Evolutionary conservation across 2,329 filamentous ascomycete species (phyloP).

Genomic region (Xylariaceae sp.): DNA sequence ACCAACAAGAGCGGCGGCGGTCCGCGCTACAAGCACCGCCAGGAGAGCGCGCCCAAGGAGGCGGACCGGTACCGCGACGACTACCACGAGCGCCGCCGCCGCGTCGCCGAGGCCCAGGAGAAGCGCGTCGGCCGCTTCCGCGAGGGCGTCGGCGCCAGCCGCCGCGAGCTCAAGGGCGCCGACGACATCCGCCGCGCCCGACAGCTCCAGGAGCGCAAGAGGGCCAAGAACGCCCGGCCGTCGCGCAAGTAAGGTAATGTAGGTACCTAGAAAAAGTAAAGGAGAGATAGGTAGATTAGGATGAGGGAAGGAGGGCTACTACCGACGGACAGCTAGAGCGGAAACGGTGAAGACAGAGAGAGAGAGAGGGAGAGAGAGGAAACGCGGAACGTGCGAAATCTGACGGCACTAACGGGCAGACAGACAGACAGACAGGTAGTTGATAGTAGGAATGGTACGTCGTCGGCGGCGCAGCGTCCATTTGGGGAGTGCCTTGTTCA

Average conservation of each 20-base stretch:
- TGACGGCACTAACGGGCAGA: too few relatives aligned
- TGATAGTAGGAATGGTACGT: too few relatives aligned
- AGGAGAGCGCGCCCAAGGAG: slow-evolving; percentile 81
- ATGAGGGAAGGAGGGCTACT: too few relatives aligned
- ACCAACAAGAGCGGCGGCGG: slow-evolving; percentile 24
- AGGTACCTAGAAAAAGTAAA: too few relatives aligned
- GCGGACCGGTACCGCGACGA: slow-evolving; percentile 90
- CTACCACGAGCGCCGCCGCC: slow-evolving; percentile 84
- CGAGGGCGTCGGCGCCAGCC: slow-evolving; percentile 56
- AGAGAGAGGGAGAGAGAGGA: too few relatives aligned
- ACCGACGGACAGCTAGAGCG: too few relatives aligned
- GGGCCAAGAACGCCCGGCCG: slow-evolving; percentile 83
- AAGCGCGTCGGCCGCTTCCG: slow-evolving; percentile 68
- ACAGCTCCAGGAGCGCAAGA: slow-evolving; percentile 65
- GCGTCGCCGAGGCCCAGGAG: slow-evolving; percentile 78
- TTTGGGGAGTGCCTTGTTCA: too few relatives aligned
- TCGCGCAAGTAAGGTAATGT: slow-evolving; percentile 51
- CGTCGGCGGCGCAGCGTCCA: too few relatives aligned
- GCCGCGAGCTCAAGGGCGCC: slow-evolving; percentile 67
- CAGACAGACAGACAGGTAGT: too few relatives aligned
- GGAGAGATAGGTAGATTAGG: too few relatives aligned
- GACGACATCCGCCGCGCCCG: slow-evolving; percentile 82
- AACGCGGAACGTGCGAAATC: too few relatives aligned
- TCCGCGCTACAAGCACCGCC: slow-evolving; percentile 71
- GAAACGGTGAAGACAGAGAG: too few relatives aligned